phyloP scores from a whole-genome alignment of 2,329 filamentous ascomycete species.

The Paramyrothecium roridum region DNA sequence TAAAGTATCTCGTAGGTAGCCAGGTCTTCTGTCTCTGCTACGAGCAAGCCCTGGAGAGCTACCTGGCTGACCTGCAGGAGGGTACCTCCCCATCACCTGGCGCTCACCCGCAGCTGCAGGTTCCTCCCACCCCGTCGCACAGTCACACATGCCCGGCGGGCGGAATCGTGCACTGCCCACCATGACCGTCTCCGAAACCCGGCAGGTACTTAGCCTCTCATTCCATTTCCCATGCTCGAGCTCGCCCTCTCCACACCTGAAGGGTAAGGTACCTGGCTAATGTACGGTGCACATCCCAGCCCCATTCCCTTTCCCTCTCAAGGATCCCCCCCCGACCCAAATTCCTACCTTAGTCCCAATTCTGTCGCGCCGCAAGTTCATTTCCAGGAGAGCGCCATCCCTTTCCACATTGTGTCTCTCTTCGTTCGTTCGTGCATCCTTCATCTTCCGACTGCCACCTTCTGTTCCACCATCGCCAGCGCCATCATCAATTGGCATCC shows the following conservation, averaged over 20 bases:
- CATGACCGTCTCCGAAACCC: neutral
- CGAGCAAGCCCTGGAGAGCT: too few relatives aligned
- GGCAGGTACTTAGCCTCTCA: neutral
- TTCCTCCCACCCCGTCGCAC: neutral
- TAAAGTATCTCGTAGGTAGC: neutral
- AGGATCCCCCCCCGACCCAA: neutral
- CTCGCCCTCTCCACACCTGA: neutral
- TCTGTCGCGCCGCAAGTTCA: neutral
- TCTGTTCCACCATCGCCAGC: slow-evolving; percentile 4
- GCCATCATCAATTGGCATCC: slow-evolving; percentile 9
- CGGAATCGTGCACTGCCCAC: neutral
- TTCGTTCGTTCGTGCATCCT: slow-evolving; percentile 7
- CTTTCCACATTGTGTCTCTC: slow-evolving; percentile 12
- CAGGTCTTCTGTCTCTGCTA: too few relatives aligned
- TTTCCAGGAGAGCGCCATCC: slow-evolving; percentile 1
- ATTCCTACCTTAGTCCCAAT: neutral
- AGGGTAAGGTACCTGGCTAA: neutral
- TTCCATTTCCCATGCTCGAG: neutral
- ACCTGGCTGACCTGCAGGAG: too few relatives aligned
- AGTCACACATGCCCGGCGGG: neutral
- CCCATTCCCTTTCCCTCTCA: neutral
- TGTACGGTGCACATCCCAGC: neutral
- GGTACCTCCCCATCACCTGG: too few relatives aligned
- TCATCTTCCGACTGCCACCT: slow-evolving; percentile 9
- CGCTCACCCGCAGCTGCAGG: neutral